Evolutionary conservation across 257 asterid genomes (phyloP).

Genomic region (Solanum chmielewskii): DNA sequence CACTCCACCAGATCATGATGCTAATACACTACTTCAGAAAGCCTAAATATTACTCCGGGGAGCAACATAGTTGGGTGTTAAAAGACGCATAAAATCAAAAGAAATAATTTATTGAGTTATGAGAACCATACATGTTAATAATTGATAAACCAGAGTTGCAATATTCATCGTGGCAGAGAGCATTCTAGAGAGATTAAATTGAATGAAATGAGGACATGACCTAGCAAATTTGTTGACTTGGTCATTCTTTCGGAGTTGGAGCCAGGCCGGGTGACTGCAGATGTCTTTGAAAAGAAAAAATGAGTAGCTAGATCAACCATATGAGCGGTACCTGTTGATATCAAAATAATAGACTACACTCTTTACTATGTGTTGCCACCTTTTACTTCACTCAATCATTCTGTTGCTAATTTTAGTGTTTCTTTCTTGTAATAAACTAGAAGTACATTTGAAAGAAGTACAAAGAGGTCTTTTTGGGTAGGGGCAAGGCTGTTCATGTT

Average conservation of each 20-base stretch:
- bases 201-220: background rate
- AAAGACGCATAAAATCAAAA: background rate
- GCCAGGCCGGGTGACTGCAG: background rate
- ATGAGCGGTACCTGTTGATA: background rate
- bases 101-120: background rate
- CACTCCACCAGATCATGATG: background rate
- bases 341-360: background rate
- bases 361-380: background rate
- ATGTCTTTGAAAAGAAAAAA: background rate
- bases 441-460: background rate
- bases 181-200: background rate
- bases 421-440: background rate
- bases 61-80: background rate
- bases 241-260: background rate
- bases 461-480: background rate
- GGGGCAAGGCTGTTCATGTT: background rate
- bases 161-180: background rate
- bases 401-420: background rate
- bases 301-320: background rate
- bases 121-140: background rate
- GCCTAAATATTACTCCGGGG: background rate
- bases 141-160: background rate
- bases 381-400: background rate
- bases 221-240: background rate
- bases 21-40: background rate